Evolutionary conservation across 352 stramenopile genomes (phyloP).

Genomic region (Phytophthora melonis): DNA sequence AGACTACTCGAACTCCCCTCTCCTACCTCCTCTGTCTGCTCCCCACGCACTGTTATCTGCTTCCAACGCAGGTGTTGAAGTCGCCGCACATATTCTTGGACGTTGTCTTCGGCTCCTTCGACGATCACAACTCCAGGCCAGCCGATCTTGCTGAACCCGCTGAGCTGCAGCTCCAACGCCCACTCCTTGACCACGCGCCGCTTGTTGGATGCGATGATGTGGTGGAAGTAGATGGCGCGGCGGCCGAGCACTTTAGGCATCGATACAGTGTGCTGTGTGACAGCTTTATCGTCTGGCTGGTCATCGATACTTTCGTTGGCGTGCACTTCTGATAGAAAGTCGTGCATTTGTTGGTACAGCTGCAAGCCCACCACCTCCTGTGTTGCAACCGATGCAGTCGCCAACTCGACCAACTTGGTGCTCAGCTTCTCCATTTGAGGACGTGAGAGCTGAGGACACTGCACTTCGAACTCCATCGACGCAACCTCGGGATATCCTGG

Average conservation of each 20-base stretch:
- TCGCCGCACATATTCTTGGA: slow-evolving; percentile 75
- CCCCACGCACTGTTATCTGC: slow-evolving; percentile 82
- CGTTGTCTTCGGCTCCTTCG: slow-evolving; percentile 62
- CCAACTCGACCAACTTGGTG: slow-evolving; percentile 43
- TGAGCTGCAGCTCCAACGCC: slow-evolving; percentile 70
- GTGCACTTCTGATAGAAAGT: slow-evolving; percentile 50
- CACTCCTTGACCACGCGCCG: slow-evolving; percentile 76
- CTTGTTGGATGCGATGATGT: slow-evolving; percentile 84
- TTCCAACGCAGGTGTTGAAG: slow-evolving; percentile 84
- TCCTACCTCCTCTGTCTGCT: slow-evolving; percentile 57
- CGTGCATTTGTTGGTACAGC: slow-evolving; percentile 72
- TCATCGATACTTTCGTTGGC: neutral
- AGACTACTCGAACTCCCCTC: slow-evolving; percentile 11
- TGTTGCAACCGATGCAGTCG: slow-evolving; percentile 23
- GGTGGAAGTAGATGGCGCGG: slow-evolving; percentile 86
- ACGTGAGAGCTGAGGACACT: slow-evolving; percentile 59
- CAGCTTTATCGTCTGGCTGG: slow-evolving; percentile 3
- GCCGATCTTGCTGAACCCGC: slow-evolving; percentile 83
- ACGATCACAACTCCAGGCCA: slow-evolving; percentile 85
- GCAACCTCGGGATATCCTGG: slow-evolving; percentile 45
- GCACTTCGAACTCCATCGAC: slow-evolving; percentile 53
- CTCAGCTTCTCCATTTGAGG: slow-evolving; percentile 51
- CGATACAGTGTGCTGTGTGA: neutral
- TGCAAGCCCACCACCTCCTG: slow-evolving; percentile 66
- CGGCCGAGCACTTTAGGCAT: slow-evolving; percentile 51